phyloP scores from a whole-genome alignment of 148 eudicot genomes.

The Pharnaceum exiguum region DNA sequence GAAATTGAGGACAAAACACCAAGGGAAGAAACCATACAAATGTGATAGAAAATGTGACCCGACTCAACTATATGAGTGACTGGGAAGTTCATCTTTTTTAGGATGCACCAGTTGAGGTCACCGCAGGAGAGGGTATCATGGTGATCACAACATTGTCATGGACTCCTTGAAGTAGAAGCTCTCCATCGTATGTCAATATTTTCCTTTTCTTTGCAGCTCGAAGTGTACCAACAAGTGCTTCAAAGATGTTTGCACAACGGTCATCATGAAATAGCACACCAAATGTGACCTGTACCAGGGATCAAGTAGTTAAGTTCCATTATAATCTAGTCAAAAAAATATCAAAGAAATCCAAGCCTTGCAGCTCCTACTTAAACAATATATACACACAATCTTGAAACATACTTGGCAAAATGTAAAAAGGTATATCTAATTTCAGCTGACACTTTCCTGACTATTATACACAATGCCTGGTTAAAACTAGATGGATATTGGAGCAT shows the following conservation, averaged over 20 bases:
- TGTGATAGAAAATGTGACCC: neutral
- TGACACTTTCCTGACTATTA: no score
- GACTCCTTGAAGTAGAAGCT: slow-evolving; percentile 88
- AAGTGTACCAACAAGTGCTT: slow-evolving; percentile 91
- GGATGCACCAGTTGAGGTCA: slow-evolving; percentile 28
- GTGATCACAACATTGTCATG: slow-evolving; percentile 81
- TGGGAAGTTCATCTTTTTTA: slow-evolving; percentile 12
- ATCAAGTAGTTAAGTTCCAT: no score
- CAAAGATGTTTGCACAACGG: slow-evolving; percentile 92
- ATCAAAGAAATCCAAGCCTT: no score
- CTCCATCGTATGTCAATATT: slow-evolving; percentile 75
- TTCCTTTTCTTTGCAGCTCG: slow-evolving; percentile 96
- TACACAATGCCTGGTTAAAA: no score
- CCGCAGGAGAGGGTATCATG: slow-evolving; percentile 52
- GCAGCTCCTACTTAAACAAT: no score
- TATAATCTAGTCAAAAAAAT: no score
- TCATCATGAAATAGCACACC: slow-evolving; percentile 92
- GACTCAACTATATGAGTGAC: neutral
- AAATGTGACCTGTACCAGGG: slow-evolving; percentile 69
- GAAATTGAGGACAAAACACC: neutral
- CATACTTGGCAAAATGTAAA: no score
- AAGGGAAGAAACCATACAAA: neutral
- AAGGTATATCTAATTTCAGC: no score
- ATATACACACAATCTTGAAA: no score
- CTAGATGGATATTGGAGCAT: no score